Percentiles rank a stretch among this genome's conserved stretches.
These are phyloP conservation scores for Rosa chinensis DNA, from an alignment of 306 rosid genomes.

Conservation along the genomic window DNA sequence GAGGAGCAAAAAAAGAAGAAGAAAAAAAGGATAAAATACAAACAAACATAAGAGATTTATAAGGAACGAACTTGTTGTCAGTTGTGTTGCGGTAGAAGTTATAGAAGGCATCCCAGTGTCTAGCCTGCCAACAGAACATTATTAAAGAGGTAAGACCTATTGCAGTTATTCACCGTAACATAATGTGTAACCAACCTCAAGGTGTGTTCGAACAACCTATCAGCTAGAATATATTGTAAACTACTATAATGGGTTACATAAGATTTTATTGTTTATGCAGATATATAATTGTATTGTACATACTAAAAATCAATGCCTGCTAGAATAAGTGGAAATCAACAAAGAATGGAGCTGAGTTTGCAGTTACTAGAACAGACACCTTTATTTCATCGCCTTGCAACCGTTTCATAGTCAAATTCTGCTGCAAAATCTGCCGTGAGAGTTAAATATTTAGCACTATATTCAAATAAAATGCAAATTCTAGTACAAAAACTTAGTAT, in stretches of 20 bases:
- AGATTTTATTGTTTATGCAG: neutral
- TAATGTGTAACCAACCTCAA: no score
- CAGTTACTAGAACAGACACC: slow-evolving; percentile 33
- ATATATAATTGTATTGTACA: neutral
- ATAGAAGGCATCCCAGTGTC: slow-evolving; percentile 92
- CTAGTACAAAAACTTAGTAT: neutral
- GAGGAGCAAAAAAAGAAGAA: no score
- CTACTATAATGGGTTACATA: neutral
- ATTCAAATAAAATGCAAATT: neutral
- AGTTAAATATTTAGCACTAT: neutral
- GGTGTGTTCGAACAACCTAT: neutral
- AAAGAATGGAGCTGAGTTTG: neutral
- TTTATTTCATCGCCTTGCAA: slow-evolving; percentile 86
- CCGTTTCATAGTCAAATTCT: slow-evolving; percentile 83
- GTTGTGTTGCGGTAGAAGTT: slow-evolving; percentile 82
- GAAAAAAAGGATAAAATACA: slow-evolving; percentile 5
- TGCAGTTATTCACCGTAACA: slow-evolving; percentile 1
- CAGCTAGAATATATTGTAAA: slow-evolving; percentile 16
- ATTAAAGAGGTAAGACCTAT: slow-evolving; percentile 7
- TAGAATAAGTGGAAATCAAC: neutral
- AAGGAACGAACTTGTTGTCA: slow-evolving; percentile 72
- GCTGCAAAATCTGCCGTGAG: slow-evolving; percentile 62
- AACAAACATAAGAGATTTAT: neutral
- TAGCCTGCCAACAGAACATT: slow-evolving; percentile 56
- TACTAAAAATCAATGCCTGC: neutral